Conservation (phyloP, 371 early-diverging fungal genomes). For the Thermomucor indicae-seudaticae region DNA sequence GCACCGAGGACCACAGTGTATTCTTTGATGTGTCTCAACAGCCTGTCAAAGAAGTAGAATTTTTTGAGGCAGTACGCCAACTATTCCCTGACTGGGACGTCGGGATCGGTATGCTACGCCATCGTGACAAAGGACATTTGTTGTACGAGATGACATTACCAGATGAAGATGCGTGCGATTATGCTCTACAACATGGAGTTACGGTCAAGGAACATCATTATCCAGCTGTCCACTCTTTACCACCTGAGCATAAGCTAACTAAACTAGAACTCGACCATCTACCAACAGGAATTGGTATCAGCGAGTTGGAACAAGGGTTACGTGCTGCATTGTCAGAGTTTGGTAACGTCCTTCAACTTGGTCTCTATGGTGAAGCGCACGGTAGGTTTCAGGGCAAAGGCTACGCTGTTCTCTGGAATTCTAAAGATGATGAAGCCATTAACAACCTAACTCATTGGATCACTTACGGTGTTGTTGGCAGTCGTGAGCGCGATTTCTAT, state of each 20-base stretch:
- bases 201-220: not conserved
- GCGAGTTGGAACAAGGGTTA: not conserved
- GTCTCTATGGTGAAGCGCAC: not conserved
- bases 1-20: constrained; percentile 1
- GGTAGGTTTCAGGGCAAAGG: constrained; percentile 1
- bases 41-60: not conserved
- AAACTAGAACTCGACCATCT: not conserved
- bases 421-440: not conserved
- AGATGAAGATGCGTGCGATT: not conserved
- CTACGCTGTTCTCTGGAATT: not conserved
- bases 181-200: not conserved
- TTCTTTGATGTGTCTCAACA: not conserved
- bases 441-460: not conserved
- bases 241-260: not conserved
- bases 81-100: constrained; percentile 1
- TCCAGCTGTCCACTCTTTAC: not conserved
- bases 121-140: not conserved
- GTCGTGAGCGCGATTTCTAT: not conserved
- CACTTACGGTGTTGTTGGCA: not conserved
- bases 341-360: not conserved
- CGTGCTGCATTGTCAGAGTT: not conserved
- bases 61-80: not conserved
- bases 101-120: not conserved
- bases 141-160: constrained; percentile 1
- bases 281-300: not conserved